Evolutionary conservation across 106 monocot genomes (phyloP).

Genomic region (Dendrobium catenatum): DNA sequence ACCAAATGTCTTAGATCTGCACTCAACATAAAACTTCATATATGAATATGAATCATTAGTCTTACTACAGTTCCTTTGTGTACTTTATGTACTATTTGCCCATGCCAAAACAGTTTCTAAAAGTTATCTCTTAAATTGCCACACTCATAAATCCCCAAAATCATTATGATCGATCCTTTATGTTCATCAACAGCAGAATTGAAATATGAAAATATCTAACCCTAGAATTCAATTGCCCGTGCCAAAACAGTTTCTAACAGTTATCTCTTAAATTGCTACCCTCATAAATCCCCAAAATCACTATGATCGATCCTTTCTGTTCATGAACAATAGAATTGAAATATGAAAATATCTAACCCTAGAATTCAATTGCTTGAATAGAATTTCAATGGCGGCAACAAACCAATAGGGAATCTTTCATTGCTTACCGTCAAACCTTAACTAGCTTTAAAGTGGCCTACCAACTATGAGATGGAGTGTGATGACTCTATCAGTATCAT

Average conservation of each 20-base stretch:
- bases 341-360: conserved; percentile 1
- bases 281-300: background rate
- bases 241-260: background rate
- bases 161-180: too few relatives aligned
- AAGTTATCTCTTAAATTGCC: background rate
- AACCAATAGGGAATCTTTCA: background rate
- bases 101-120: background rate
- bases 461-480: background rate
- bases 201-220: conserved; percentile 1
- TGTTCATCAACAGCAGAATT: background rate
- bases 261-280: background rate
- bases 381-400: background rate
- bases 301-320: background rate
- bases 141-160: background rate
- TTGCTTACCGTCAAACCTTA: background rate
- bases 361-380: background rate
- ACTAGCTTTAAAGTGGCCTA: background rate
- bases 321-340: background rate
- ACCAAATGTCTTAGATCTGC: background rate
- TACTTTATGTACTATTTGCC: background rate
- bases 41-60: background rate
- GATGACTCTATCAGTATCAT: background rate
- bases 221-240: background rate
- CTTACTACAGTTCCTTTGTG: background rate
- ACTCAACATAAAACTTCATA: too few relatives aligned